These are phyloP conservation scores for Sutorius eximius DNA, from an alignment of 1,284 basidiomycete species.

Conservation along the genomic window DNA sequence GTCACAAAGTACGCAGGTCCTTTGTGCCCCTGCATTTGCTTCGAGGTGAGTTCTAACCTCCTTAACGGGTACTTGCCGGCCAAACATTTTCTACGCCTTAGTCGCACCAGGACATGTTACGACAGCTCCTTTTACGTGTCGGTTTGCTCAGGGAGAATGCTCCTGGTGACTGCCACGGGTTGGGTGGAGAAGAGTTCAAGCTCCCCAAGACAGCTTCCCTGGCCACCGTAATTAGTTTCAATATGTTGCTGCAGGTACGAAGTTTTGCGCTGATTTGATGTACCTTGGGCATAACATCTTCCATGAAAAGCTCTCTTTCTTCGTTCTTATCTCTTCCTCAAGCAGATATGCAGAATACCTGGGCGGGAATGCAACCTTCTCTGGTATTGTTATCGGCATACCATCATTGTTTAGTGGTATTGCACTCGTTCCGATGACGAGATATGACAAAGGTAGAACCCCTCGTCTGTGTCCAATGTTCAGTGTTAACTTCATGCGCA, in stretches of 20 bases:
- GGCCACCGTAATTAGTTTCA: constrained; percentile 43
- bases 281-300: neutral
- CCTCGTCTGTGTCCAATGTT: neutral
- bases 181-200: constrained; percentile 43
- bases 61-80: neutral
- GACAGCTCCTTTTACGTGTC: neutral
- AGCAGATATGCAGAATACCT: constrained; percentile 61
- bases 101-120: constrained; percentile 8
- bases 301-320: constrained; percentile 56
- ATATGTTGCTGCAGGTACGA: constrained; percentile 47
- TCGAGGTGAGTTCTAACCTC: neutral
- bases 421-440: constrained; percentile 56
- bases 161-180: neutral
- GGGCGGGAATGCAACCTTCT: constrained; percentile 65
- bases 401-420: constrained; percentile 42
- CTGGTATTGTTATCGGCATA: constrained; percentile 71
- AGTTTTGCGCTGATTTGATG: neutral
- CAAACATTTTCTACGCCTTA: neutral
- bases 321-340: constrained; percentile 66
- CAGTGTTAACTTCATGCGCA: neutral
- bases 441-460: constrained; percentile 51
- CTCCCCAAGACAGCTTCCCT: constrained; percentile 46
- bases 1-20: neutral
- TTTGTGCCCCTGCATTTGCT: neutral
- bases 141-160: neutral